Evolutionary conservation across 768 basidiomycete genomes (phyloP).

Genomic region (Podaxis carcinomalis): DNA sequence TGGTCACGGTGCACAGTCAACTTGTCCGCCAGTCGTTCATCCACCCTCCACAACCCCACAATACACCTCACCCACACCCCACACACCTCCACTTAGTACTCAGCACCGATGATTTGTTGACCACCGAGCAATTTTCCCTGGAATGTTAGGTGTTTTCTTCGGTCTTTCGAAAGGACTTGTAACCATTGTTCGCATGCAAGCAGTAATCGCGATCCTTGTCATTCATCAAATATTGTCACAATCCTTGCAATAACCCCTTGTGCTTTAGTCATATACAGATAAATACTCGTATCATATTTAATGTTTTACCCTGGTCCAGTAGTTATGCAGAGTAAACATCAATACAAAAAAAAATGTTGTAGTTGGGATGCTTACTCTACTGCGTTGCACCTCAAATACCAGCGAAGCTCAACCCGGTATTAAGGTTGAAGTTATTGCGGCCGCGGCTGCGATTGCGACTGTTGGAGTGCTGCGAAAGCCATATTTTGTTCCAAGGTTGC

Average conservation of each 20-base stretch:
- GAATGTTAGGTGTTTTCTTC: slow-evolving; percentile 10
- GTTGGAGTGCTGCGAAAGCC: slow-evolving; percentile 71
- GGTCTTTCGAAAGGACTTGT: slow-evolving; percentile 12
- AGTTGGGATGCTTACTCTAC: slow-evolving; percentile 9
- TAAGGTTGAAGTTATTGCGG: slow-evolving; percentile 25
- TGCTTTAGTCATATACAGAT: slow-evolving; percentile 14
- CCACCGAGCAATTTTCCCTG: slow-evolving; percentile 1
- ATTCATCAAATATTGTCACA: slow-evolving; percentile 13
- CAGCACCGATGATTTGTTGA: slow-evolving; percentile 9
- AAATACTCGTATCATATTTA: slow-evolving; percentile 14
- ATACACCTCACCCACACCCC: slow-evolving; percentile 1
- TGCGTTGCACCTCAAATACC: not conserved
- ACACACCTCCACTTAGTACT: slow-evolving; percentile 1
- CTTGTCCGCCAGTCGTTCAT: slow-evolving; percentile 2
- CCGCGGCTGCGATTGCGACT: slow-evolving; percentile 33
- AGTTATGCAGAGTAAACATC: slow-evolving; percentile 10
- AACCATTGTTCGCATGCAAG: slow-evolving; percentile 12
- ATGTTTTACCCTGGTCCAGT: slow-evolving; percentile 13
- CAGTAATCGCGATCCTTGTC: slow-evolving; percentile 12
- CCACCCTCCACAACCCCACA: not conserved
- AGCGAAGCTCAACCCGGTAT: slow-evolving; percentile 5
- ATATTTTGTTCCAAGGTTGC: slow-evolving; percentile 82
- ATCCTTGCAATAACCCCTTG: slow-evolving; percentile 14
- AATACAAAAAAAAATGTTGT: slow-evolving; percentile 6
- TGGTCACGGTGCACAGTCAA: slow-evolving; percentile 1